phyloP scores from a whole-genome alignment of 768 basidiomycete species.

The Pholiota microspora region DNA sequence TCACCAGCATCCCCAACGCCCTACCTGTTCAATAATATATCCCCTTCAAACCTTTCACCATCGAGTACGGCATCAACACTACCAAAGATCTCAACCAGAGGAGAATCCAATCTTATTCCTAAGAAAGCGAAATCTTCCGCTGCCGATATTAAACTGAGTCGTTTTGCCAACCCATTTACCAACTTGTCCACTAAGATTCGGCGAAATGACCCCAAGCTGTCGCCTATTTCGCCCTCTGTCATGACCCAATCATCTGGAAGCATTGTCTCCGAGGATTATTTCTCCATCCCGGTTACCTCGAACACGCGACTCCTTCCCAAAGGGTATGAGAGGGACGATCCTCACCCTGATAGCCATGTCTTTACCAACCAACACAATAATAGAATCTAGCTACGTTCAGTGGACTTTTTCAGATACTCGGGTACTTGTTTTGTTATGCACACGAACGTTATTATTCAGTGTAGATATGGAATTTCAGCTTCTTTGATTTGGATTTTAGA shows the following conservation, averaged over 20 bases:
- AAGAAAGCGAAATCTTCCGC: background rate
- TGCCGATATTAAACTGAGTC: constrained; percentile 17
- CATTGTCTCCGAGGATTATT: background rate
- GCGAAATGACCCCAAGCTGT: constrained; percentile 27
- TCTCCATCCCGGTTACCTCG: background rate
- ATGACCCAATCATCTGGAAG: background rate
- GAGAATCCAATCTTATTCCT: background rate
- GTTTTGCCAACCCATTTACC: constrained; percentile 14
- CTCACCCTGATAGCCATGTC: background rate
- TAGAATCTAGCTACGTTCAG: too few relatives aligned
- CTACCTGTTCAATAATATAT: constrained; percentile 1
- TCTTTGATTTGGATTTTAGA: too few relatives aligned
- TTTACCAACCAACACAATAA: too few relatives aligned
- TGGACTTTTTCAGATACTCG: too few relatives aligned
- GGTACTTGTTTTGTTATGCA: too few relatives aligned
- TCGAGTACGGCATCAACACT: background rate
- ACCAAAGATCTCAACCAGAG: background rate
- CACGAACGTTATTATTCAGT: too few relatives aligned
- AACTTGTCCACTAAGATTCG: constrained; percentile 13
- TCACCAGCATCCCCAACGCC: constrained; percentile 17
- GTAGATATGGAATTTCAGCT: too few relatives aligned
- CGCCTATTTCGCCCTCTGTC: constrained; percentile 20
- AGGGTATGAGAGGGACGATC: background rate
- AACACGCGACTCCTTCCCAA: background rate
- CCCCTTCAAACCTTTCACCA: background rate